phyloP scores from a whole-genome alignment of 768 basidiomycete genomes.

The Pleurotus pulmonarius region DNA sequence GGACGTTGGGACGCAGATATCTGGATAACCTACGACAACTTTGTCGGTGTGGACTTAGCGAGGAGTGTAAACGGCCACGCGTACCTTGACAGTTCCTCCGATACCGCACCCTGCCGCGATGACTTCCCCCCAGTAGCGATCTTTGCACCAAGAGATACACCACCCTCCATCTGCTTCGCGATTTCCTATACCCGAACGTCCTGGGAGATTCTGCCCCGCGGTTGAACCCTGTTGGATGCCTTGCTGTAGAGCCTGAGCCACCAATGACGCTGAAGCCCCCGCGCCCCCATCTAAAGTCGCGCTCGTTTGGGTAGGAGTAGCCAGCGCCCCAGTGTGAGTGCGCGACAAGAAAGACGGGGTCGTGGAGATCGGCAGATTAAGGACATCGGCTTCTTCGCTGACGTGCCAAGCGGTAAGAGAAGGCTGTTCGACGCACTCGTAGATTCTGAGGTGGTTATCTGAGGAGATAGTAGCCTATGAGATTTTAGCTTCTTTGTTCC shows the following conservation, averaged over 20 bases:
- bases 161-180: constrained; percentile 13
- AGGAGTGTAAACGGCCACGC: background rate
- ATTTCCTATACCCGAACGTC: constrained; percentile 12
- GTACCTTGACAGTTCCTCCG: constrained; percentile 74
- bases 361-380: constrained; percentile 42
- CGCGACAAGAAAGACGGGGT: constrained; percentile 37
- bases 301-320: constrained; percentile 68
- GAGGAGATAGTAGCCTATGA: constrained; percentile 83
- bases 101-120: constrained; percentile 76
- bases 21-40: constrained; percentile 60
- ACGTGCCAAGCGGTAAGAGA: constrained; percentile 74
- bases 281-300: constrained; percentile 52
- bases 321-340: constrained; percentile 55
- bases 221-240: constrained; percentile 28
- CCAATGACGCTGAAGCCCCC: constrained; percentile 38
- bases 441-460: constrained; percentile 84
- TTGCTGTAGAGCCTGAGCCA: constrained; percentile 64
- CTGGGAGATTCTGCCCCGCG: constrained; percentile 7
- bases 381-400: constrained; percentile 73
- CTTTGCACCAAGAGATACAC: constrained; percentile 95
- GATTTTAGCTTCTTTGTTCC: background rate
- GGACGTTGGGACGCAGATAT: constrained; percentile 68
- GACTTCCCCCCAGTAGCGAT: constrained; percentile 91
- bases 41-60: background rate
- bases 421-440: constrained; percentile 84